Base-by-base conservation (phyloP, 2,329 filamentous ascomycete genomes). In the Thelonectria rubi region DNA sequence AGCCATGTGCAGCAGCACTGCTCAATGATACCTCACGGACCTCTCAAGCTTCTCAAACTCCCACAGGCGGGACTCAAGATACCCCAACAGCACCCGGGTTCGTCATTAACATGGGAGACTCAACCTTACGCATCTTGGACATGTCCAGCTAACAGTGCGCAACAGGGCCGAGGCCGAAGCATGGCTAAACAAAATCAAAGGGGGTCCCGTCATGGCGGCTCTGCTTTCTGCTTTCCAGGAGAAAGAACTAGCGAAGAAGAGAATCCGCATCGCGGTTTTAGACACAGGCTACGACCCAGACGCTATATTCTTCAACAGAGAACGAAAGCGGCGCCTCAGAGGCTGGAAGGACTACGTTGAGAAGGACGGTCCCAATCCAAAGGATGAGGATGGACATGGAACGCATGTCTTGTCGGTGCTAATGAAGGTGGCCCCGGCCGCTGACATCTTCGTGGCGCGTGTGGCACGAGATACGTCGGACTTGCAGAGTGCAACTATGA, bases 401-500 rank as follows among this genome's bases (percentile, higher is more conserved):
- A 57, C 54, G 8, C 54, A 57, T n/a, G 54, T 57, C 6, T 32
- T 57, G n/a, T 57, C 54, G 8, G 45, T 57, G 15, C 15, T 50
- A 4, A 57, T 57, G 54, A 50, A 57, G 34, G 37, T 57, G n/a
- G 54, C 54, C 5, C 54, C 54, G 5, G 54, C 54, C 8, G 54
- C 54, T 12, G 54, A 57, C 21, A 50, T 57, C n/a, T 57, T 18
- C 20, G 54, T 57, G 32, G 54, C 54, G 15, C 54, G 54, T 18
- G 24, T 57, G 5, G 54, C 54, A 34, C 10, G n/a, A 18, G 18
- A 57, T 15, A n/a, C 45, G n/a, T 3, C 32, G 7, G 54, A 57
- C 42, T 50, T 57, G 32, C 11, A 32, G 6, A 30, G 42, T 4
- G 54, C 54, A 20, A 20, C 54, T 18, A 5, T 21, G 9, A 49